Percentiles rank a stretch among this genome's conserved stretches.
These are phyloP conservation scores for Tricholoma furcatifolium DNA, from an alignment of 768 basidiomycete species.

Conservation along the genomic window DNA sequence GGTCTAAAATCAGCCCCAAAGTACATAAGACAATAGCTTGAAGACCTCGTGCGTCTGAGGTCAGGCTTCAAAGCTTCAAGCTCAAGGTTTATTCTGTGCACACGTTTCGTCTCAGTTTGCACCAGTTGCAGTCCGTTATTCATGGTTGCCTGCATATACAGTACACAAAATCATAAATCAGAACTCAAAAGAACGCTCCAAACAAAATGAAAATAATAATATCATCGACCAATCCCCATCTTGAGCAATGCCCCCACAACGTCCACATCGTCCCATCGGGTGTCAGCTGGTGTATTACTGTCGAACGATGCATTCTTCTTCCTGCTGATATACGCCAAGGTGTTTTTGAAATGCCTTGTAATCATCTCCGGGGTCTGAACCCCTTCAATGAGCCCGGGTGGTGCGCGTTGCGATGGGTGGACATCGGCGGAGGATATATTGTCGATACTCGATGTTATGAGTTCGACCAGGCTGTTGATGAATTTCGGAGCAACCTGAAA, in stretches of 20 bases:
- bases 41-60: too few species aligned
- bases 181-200: background rate
- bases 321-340: conserved; percentile 75
- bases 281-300: conserved; percentile 37
- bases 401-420: conserved; percentile 84
- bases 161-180: conserved; percentile 11
- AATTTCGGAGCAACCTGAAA: conserved; percentile 89
- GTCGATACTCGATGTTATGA: conserved; percentile 94
- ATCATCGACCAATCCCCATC: conserved; percentile 73
- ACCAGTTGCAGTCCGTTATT: too few species aligned
- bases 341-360: conserved; percentile 89
- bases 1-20: too few species aligned
- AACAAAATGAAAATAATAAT: background rate
- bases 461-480: conserved; percentile 92
- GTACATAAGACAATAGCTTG: too few species aligned
- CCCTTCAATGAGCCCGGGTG: conserved; percentile 88
- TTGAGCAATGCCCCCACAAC: conserved; percentile 86
- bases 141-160: conserved; percentile 3
- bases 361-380: conserved; percentile 95
- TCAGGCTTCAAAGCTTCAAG: too few species aligned
- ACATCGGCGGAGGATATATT: conserved; percentile 84
- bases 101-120: too few species aligned
- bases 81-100: too few species aligned
- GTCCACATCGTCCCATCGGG: conserved; percentile 85
- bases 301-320: conserved; percentile 59